These are phyloP conservation scores for Candida maesae DNA, from an alignment of 805 yeast species.

Conservation along the genomic window DNA sequence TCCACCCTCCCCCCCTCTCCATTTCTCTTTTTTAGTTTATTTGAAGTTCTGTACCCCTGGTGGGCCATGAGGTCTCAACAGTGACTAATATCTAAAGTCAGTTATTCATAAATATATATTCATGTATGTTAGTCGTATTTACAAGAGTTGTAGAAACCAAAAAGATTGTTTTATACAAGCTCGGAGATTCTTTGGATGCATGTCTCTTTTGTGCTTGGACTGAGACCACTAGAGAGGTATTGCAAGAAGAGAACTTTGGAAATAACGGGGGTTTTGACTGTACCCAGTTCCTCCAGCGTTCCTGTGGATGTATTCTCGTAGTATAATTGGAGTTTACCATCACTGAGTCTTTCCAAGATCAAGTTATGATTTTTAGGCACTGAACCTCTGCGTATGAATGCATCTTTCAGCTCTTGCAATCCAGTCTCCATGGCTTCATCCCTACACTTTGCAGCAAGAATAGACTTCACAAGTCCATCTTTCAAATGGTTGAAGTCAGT, in stretches of 20 bases:
- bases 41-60: too few species aligned
- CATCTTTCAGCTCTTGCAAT: constrained; percentile 57
- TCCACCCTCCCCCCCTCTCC: too few species aligned
- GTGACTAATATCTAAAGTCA: too few species aligned
- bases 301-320: constrained; percentile 40
- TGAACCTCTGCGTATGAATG: constrained; percentile 61
- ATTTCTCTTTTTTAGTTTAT: too few species aligned
- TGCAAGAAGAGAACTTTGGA: constrained; percentile 68
- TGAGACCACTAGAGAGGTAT: constrained; percentile 74
- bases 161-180: constrained; percentile 18
- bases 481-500: constrained; percentile 87
- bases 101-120: too few species aligned
- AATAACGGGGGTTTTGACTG: constrained; percentile 56
- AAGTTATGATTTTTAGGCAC: constrained; percentile 74
- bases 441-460: constrained; percentile 57
- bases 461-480: constrained; percentile 84
- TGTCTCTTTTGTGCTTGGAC: constrained; percentile 47
- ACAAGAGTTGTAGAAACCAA: too few species aligned
- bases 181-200: constrained; percentile 35
- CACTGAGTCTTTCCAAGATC: constrained; percentile 47
- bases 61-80: too few species aligned
- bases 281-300: constrained; percentile 45
- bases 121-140: too few species aligned
- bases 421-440: constrained; percentile 54
- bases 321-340: constrained; percentile 44